Conservation (phyloP, 768 basidiomycete genomes). For the Pleurotus platypus region DNA sequence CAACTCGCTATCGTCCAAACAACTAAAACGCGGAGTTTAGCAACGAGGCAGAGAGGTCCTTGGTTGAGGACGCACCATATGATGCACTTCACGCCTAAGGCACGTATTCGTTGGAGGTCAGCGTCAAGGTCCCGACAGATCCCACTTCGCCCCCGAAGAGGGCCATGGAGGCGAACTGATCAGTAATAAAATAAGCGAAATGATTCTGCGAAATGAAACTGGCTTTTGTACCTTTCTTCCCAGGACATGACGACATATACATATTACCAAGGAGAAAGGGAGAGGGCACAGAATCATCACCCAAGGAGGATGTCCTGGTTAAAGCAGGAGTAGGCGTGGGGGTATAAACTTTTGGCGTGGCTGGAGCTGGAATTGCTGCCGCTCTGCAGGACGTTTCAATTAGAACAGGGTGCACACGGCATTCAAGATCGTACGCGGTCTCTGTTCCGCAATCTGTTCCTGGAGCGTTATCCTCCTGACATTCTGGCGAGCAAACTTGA, state of each 20-base stretch:
- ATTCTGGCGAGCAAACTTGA: too few relatives aligned
- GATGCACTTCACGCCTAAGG: slow-evolving; percentile 73
- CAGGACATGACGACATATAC: slow-evolving; percentile 87
- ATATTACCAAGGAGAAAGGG: slow-evolving; percentile 71
- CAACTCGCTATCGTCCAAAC: slow-evolving; percentile 83
- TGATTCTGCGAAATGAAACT: not conserved
- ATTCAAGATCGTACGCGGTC: too few relatives aligned
- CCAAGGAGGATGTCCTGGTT: not conserved
- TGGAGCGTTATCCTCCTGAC: too few relatives aligned
- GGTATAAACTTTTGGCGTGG: not conserved
- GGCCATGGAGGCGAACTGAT: slow-evolving; percentile 68
- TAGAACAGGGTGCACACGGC: too few relatives aligned
- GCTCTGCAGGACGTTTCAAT: too few relatives aligned
- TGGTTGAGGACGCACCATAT: slow-evolving; percentile 57
- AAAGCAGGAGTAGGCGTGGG: not conserved
- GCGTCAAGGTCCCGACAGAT: slow-evolving; percentile 80
- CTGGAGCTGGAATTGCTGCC: not conserved
- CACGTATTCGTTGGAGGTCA: slow-evolving; percentile 74
- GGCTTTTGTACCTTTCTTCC: slow-evolving; percentile 71
- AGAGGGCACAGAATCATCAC: not conserved
- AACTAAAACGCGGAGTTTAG: slow-evolving; percentile 38
- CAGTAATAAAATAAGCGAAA: not conserved
- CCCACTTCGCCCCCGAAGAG: slow-evolving; percentile 72
- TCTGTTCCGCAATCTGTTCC: too few relatives aligned
- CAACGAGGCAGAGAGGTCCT: too few relatives aligned